phyloP scores from a whole-genome alignment of 306 rosid species.

The Gynostemma pentaphyllum region DNA sequence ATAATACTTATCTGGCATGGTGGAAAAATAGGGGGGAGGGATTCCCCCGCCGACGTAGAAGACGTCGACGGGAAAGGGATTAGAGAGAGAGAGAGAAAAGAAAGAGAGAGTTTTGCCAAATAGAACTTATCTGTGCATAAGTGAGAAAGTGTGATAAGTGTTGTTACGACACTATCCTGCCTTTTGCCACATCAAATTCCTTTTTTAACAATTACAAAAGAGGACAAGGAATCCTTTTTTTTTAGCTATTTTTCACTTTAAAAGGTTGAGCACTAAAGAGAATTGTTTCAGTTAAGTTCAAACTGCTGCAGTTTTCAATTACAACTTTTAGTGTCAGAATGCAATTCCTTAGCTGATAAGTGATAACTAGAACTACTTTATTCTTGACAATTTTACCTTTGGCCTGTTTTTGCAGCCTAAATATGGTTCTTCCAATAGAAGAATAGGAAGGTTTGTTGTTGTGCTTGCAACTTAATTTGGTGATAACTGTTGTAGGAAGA shows the following conservation, averaged over 20 bases:
- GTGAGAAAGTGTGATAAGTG: too few relatives aligned
- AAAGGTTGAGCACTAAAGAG: background rate
- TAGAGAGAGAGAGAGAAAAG: too few relatives aligned
- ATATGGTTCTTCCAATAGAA: slow-evolving; percentile 1
- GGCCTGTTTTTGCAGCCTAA: background rate
- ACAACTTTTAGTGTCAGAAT: background rate
- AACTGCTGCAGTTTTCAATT: background rate
- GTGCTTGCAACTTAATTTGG: slow-evolving; percentile 12
- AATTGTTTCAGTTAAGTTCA: background rate
- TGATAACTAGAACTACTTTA: background rate
- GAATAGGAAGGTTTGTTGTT: background rate
- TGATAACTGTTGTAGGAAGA: slow-evolving; percentile 51
- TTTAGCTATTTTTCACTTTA: background rate
- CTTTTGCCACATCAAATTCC: too few relatives aligned
- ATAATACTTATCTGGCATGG: too few relatives aligned
- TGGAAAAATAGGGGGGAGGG: too few relatives aligned
- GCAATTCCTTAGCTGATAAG: background rate
- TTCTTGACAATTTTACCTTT: background rate
- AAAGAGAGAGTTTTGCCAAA: too few relatives aligned
- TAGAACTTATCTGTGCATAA: too few relatives aligned
- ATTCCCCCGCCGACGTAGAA: too few relatives aligned
- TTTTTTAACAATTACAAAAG: too few relatives aligned
- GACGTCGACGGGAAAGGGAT: too few relatives aligned
- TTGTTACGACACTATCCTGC: too few relatives aligned
- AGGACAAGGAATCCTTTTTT: too few relatives aligned